phyloP scores from a whole-genome alignment of 2,329 filamentous ascomycete species.

The Gaeumannomyces tritici region DNA sequence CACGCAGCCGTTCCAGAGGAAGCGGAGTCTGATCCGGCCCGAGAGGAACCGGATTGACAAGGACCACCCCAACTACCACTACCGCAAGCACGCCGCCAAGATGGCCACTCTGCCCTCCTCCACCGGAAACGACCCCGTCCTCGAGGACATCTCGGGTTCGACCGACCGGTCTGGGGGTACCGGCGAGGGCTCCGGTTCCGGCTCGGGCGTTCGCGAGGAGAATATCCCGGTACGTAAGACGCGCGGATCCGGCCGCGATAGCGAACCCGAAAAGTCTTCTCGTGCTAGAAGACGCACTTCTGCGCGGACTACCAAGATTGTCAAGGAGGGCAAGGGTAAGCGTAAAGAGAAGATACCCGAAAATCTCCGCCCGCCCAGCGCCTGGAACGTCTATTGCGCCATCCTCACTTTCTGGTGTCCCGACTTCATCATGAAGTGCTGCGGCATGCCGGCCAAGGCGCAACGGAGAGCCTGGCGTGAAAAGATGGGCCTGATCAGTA shows the following conservation, averaged over 20 bases:
- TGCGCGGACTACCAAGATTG: constrained; percentile 47
- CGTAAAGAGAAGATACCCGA: constrained; percentile 46
- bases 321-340: constrained; percentile 40
- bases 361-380: constrained; percentile 66
- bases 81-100: constrained; percentile 86
- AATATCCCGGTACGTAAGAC: constrained; percentile 19
- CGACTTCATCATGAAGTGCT: constrained; percentile 73
- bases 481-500: constrained; percentile 93
- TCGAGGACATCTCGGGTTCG: constrained; percentile 65
- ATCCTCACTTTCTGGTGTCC: constrained; percentile 93
- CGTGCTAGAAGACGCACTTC: constrained; percentile 24
- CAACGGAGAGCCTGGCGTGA: constrained; percentile 93
- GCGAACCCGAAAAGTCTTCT: constrained; percentile 26
- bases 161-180: constrained; percentile 28
- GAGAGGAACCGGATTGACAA: constrained; percentile 78
- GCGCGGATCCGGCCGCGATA: constrained; percentile 20
- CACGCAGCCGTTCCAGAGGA: constrained; percentile 45
- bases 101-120: constrained; percentile 87
- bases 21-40: constrained; percentile 80
- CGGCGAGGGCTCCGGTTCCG: constrained; percentile 2
- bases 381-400: constrained; percentile 94
- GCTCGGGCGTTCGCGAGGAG: constrained; percentile 12
- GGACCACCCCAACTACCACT: constrained; percentile 91
- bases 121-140: constrained; percentile 81
- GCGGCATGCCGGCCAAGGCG: constrained; percentile 74